Percentiles rank a stretch among this genome's conserved stretches.
These are phyloP conservation scores for Coelastrella sp. DNA, from an alignment of 139 green algal genomes.

Conservation along the genomic window DNA sequence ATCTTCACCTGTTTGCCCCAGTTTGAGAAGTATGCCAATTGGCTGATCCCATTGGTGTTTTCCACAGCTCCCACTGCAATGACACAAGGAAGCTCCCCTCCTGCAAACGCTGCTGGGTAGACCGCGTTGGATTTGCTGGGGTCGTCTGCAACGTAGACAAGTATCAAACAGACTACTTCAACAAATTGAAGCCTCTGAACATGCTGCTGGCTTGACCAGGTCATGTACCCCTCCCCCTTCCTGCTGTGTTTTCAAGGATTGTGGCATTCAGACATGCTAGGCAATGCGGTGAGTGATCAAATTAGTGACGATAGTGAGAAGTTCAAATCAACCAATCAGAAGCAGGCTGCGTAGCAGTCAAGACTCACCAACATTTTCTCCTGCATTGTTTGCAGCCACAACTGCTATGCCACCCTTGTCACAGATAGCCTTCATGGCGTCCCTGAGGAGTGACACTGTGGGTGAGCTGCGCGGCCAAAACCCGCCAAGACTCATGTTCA, in stretches of 20 bases:
- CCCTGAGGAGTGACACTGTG: neutral
- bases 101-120: slow-evolving; percentile 3
- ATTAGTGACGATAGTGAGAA: neutral
- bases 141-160: neutral
- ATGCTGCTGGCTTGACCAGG: neutral
- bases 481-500: slow-evolving; percentile 4
- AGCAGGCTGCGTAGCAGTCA: neutral
- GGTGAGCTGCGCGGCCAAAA: neutral
- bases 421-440: neutral
- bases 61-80: slow-evolving; percentile 15
- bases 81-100: neutral
- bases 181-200: too few relatives aligned
- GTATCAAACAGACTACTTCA: neutral
- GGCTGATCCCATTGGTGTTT: neutral
- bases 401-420: neutral
- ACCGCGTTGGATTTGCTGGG: neutral
- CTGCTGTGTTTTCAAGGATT: too few relatives aligned
- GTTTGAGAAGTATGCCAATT: slow-evolving; percentile 3
- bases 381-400: slow-evolving; percentile 7
- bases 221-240: too few relatives aligned
- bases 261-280: too few relatives aligned
- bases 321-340: neutral
- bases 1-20: neutral
- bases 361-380: neutral
- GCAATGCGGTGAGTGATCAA: too few relatives aligned